These are phyloP conservation scores for Scedosporium boydii DNA, from an alignment of 2,329 filamentous ascomycete genomes.

Conservation along the genomic window DNA sequence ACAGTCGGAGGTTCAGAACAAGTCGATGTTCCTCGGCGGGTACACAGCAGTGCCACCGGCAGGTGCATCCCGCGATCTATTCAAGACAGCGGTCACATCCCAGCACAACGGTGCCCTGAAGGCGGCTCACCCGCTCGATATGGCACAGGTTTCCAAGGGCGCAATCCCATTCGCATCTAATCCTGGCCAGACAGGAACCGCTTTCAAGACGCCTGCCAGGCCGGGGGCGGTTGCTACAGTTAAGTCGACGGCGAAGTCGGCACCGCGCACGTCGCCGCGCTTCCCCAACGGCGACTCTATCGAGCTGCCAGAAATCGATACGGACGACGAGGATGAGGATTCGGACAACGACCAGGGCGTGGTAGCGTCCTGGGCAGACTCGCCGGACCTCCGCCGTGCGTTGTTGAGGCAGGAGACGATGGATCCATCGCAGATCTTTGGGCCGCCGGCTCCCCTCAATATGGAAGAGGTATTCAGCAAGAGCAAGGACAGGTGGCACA, in stretches of 20 bases:
- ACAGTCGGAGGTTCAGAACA: conserved; percentile 47
- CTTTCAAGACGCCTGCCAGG: conserved; percentile 64
- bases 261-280: conserved; percentile 62
- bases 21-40: conserved; percentile 48
- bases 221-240: conserved; percentile 29
- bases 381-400: conserved; percentile 67
- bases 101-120: conserved; percentile 59
- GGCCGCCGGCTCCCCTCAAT: conserved; percentile 74
- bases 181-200: conserved; percentile 38
- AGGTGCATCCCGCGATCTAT: conserved; percentile 44
- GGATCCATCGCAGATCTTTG: conserved; percentile 80
- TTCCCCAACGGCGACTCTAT: conserved; percentile 87
- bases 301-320: conserved; percentile 88
- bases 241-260: conserved; percentile 53
- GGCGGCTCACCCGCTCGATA: conserved; percentile 63
- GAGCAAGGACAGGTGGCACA: conserved; percentile 74
- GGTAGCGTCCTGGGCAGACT: conserved; percentile 74
- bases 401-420: conserved; percentile 75
- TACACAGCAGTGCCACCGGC: conserved; percentile 43
- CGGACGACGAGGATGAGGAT: conserved; percentile 85
- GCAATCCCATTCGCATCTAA: conserved; percentile 80
- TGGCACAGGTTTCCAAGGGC: conserved; percentile 81
- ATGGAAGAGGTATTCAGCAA: conserved; percentile 96
- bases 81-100: conserved; percentile 55
- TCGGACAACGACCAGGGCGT: conserved; percentile 45